These are phyloP conservation scores for Salix koriyanagi DNA, from an alignment of 345 rosid species.

Conservation along the genomic window DNA sequence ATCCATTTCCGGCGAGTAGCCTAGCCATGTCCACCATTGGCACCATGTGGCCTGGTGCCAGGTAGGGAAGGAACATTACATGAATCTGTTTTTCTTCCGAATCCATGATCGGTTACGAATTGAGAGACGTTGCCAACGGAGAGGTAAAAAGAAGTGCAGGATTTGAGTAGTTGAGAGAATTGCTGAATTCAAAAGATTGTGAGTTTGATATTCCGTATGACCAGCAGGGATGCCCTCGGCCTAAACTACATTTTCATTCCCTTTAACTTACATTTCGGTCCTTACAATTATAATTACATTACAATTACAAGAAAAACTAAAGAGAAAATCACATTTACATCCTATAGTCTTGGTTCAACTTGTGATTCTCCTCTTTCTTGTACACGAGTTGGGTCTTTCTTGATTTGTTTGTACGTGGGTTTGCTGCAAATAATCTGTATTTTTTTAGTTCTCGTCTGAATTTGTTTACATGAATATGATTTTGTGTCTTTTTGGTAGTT, in stretches of 20 bases:
- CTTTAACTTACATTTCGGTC: not conserved
- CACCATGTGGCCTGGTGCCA: constrained; percentile 42
- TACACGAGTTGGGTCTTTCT: no score
- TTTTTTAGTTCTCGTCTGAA: no score
- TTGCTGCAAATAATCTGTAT: no score
- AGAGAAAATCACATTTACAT: no score
- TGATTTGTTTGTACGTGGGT: no score
- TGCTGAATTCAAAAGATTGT: no score
- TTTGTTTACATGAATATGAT: no score
- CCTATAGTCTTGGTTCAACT: no score
- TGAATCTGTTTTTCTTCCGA: constrained; percentile 16
- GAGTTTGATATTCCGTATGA: not conserved
- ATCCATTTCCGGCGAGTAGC: constrained; percentile 23
- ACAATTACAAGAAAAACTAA: no score
- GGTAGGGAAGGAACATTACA: constrained; percentile 35
- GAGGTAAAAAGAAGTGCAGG: not conserved
- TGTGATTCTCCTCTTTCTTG: no score
- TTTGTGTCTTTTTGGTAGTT: no score
- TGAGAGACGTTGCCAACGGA: not conserved
- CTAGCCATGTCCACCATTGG: constrained; percentile 37
- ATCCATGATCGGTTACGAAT: constrained; percentile 11
- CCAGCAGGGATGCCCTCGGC: not conserved
- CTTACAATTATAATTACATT: not conserved
- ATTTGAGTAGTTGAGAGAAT: no score
- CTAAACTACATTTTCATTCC: not conserved